Base-by-base conservation (phyloP, 352 stramenopile species). In the Halophytophthora batemanensis region DNA sequence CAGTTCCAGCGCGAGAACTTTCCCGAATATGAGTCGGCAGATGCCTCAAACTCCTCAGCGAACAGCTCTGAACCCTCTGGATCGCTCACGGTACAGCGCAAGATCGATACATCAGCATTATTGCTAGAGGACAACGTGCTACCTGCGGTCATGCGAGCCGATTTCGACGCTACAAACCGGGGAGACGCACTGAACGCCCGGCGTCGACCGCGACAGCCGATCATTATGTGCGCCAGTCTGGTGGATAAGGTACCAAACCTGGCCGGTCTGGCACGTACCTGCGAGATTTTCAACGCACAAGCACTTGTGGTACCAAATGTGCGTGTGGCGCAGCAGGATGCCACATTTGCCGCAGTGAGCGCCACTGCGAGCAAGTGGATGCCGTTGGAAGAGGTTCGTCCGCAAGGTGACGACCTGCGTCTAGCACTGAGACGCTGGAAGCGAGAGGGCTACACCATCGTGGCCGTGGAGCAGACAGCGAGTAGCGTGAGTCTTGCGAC, bases 241-340 rank as follows among this genome's bases (percentile, higher is more conserved):
- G 83, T 98, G 7, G 91, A 98, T 69, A 98, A 98, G 70, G 71
- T 97, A 29, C 92, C 95, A 12, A 98, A 98, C 66, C 61, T 98
- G 15, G 95, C 84, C 13, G 95, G 95, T 4, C 71, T 98, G 6
- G 90, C 92, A 37, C 76, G 95, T 37, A 98, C 94, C 1, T 94
- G 87, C 49, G 95, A 98, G 72, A 98, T 98, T 22, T 98, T 98
- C 69, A 91, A 94, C 43, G 87, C 87, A 8, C 66, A 93, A 52
- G 74, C 78, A 28, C 73, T 98, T 6, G 69, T 98, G 1, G 77
- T 98, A 22, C 87, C 91, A 0, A 96, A 97, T 61, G 44, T 88
- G 35, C 70, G 71, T 29, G 72, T 97, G 29, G 76, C 63, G 13
- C 35, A 62, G 3, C 80, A 96, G 37, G 95, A 98, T 67, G 81